These are phyloP conservation scores for Funneliformis caledonium DNA, from an alignment of 371 early-diverging fungal genomes.

Conservation along the genomic window DNA sequence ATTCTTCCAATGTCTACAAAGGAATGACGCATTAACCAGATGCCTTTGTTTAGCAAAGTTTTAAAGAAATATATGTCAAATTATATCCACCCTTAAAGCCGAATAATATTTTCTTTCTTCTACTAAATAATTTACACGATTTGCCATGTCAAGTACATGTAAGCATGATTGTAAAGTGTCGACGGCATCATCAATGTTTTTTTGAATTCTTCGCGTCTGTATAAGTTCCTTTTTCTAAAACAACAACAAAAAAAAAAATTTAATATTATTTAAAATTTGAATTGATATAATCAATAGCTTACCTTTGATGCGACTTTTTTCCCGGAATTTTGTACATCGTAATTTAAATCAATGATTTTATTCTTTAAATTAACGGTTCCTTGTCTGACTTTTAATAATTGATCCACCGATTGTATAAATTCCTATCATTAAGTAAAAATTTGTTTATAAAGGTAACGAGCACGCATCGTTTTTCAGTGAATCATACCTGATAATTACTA, in stretches of 20 bases:
- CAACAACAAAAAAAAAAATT: neutral
- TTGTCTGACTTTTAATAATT: constrained; percentile 90
- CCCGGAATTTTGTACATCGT: constrained; percentile 84
- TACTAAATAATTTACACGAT: constrained; percentile 82
- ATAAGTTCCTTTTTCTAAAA: constrained; percentile 90
- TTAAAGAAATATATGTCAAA: neutral
- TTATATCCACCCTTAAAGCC: constrained; percentile 72
- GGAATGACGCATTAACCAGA: neutral
- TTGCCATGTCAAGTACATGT: constrained; percentile 86
- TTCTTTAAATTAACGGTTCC: constrained; percentile 84
- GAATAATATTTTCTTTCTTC: constrained; percentile 86
- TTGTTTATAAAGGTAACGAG: neutral
- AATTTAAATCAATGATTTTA: constrained; percentile 84
- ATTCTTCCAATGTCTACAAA: constrained; percentile 76
- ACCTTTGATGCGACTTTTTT: constrained; percentile 79
- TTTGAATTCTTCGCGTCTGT: constrained; percentile 79
- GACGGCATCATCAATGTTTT: constrained; percentile 87
- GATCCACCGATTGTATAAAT: constrained; percentile 95
- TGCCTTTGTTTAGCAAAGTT: neutral
- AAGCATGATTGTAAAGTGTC: constrained; percentile 85
- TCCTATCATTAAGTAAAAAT: constrained; percentile 60
- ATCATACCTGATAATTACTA: constrained; percentile 85
- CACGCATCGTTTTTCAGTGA: neutral
- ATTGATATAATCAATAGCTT: neutral
- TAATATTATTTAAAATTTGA: neutral